Base-by-base conservation (phyloP, 208 protist species). In the Trypanosoma brucei region DNA sequence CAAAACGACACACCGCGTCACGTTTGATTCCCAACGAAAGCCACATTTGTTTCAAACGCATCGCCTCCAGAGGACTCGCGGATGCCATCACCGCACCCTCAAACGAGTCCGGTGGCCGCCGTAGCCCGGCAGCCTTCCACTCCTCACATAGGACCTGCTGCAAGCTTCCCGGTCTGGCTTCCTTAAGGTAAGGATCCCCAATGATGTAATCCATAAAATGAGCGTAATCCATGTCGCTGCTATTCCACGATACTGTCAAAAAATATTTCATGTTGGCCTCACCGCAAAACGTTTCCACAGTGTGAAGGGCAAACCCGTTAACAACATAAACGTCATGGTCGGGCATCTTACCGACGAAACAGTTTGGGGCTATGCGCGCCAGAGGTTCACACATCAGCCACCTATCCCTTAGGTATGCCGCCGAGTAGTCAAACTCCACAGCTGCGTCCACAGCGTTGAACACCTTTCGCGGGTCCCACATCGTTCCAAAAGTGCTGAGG, bases 21-120 rank as follows among this genome's bases (percentile, higher is more conserved):
- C 53, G 57, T 22, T 35, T 54, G 13, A 78, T 36, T 14, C 58
- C 51, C 5, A 59, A 40, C 31, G 63, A 60, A 49, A 91, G 69
- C 81, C 87, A 93, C 38, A 91, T 68, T 64, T 86, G 75, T 7
- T 83, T 72, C 54, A 92, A 81, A 33, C 57, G 72, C 59, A 93
- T 78, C 2, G 78, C 87, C 33, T 81, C 81, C 30, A 94, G 69
- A 9, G 85, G 73, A 54, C 78, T 84, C 42, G 85, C 82, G 3
- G 79, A 88, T 11, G 79, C 84, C 44, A 83, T 68, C n/a, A 96
- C 62, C 3, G 70, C 65, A 62, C 78, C 75, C 44, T 76, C 68
- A 62, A 68, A 80, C 11, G 53, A 48, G 42, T 80, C 70, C 35
- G 75, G 75, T 38, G 63, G 61, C 9, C 40, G 59, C 14, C 40